Evolutionary conservation across 768 basidiomycete species (phyloP), one percentile per base, ranked within the genome.

Genomic region (Termitomyces sp.): DNA sequence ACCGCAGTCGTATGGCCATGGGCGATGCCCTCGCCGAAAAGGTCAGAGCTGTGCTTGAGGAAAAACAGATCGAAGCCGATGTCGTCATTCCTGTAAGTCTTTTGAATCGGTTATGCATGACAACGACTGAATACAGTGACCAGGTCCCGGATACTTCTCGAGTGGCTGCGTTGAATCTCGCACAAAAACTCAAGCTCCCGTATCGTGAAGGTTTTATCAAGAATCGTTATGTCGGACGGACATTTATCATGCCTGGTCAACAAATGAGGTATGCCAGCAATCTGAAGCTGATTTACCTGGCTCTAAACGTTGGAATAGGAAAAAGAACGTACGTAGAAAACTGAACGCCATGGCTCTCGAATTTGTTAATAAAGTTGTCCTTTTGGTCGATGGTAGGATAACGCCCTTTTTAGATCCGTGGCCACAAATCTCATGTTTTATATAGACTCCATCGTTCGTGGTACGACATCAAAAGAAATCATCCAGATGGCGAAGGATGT

Each of bases 221-320:
- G 78, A 99, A 99, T 71, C 86, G 97, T 35, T 99, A 99, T 73
- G 94, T 98, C 33, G 97, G 95, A 3, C 78, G 97, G 63, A 99
- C 97, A 0, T 99, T 99, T 70, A 98, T 99, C 73, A 99, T 99
- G 97, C 96, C 97, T 8, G 97, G 96, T 24, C 97, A 99, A 69
- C 89, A 92, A 71, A 90, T 93, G 86, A 84, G 94, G 92, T 85
- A 66, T 42, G 61, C 49, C 26, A 6, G 33, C 16, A 49, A 18
- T 50, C 10, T 9, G 16, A 42, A 28, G 10, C 30, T 56, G 26
- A 20, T 35, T 12, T 26, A 30, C 55, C 28, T 38, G 7, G 18
- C 5, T 24, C 43, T 61, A 13, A 63, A 30, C n/a, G 24, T 50
- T 1, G 26, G 8, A 20, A 32, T 65, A 94, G 94, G 72, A 85